Conservation (phyloP, 2,329 filamentous ascomycete genomes). For the Cladosporium sp. region DNA sequence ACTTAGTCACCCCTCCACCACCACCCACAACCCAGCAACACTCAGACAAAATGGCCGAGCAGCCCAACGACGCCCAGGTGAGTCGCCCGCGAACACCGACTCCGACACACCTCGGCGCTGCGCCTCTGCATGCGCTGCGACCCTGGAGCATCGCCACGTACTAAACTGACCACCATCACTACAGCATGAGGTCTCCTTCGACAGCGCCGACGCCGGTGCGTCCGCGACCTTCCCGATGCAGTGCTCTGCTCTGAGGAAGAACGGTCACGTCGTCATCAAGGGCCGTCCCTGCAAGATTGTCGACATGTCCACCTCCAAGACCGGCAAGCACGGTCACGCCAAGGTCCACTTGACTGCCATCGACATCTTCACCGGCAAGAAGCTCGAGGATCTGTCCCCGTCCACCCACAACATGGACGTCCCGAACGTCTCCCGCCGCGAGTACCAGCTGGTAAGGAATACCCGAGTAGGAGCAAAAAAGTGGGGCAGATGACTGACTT, state of each 20-base stretch:
- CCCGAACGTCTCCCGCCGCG: conserved; percentile 81
- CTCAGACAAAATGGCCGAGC: conserved; percentile 21
- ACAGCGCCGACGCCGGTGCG: conserved; percentile 91
- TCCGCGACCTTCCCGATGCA: conserved; percentile 95
- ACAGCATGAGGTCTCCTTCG: conserved; percentile 66
- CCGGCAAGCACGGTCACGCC: conserved; percentile 99
- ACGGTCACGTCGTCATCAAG: conserved; percentile 98
- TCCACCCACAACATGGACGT: conserved; percentile 98
- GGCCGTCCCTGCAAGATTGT: conserved; percentile 99
- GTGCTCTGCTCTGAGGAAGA: conserved; percentile 99
- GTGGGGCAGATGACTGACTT: conserved; percentile 16
- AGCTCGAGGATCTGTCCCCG: conserved; percentile 97
- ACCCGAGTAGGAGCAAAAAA: not conserved
- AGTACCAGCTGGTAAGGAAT: conserved; percentile 84
- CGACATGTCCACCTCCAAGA: conserved; percentile 99
- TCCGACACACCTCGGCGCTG: not conserved
- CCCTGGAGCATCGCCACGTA: not conserved
- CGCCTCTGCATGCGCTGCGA: not conserved
- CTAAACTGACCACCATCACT: conserved; percentile 17
- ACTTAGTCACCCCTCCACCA: conserved; percentile 8
- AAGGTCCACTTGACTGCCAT: conserved; percentile 98
- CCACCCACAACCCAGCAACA: conserved; percentile 1
- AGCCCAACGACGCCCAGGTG: conserved; percentile 25
- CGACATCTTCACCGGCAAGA: conserved; percentile 99
- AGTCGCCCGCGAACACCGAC: not conserved